Conservation (phyloP, 2,329 filamentous ascomycete species). For the Hysterium pulicare region DNA sequence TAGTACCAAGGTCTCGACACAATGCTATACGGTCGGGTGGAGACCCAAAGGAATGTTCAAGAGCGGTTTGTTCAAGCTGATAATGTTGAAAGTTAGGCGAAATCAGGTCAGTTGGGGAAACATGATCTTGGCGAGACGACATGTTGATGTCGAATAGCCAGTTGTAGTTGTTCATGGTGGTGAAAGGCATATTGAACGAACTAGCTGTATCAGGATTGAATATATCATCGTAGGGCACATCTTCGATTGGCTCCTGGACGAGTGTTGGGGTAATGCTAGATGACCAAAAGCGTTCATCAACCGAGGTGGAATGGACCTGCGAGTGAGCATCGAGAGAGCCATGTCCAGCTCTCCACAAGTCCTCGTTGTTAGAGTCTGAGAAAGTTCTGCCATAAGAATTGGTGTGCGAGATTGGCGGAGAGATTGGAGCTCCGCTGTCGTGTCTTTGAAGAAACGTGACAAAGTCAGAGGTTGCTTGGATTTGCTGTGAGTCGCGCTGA, state of each 20-base stretch:
- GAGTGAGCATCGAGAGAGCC: conserved; percentile 11
- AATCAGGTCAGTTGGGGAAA: conserved; percentile 16
- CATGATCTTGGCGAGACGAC: conserved; percentile 10
- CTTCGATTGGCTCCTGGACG: conserved; percentile 25
- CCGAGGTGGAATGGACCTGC: conserved; percentile 15
- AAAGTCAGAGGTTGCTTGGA: conserved; percentile 17
- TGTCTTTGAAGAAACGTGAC: conserved; percentile 14
- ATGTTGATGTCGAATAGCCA: conserved; percentile 57
- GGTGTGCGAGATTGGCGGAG: conserved; percentile 31
- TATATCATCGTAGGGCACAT: conserved; percentile 50
- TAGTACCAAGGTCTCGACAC: background rate
- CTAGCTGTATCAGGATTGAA: conserved; percentile 61
- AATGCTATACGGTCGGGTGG: background rate
- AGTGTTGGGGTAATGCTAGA: conserved; percentile 23
- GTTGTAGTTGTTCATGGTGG: conserved; percentile 60
- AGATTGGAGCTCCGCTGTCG: conserved; percentile 28
- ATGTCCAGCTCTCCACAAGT: conserved; percentile 6
- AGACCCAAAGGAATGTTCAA: background rate
- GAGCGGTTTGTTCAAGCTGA: conserved; percentile 9
- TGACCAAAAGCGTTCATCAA: conserved; percentile 32
- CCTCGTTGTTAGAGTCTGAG: conserved; percentile 27
- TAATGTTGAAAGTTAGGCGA: conserved; percentile 21
- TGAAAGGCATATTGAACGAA: conserved; percentile 64
- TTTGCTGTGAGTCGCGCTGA: conserved; percentile 8
- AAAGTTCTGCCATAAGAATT: conserved; percentile 22